A percentile compares a stretch with the other conserved stretches of the same genome.
Evolutionary conservation across 495 filamentous ascomycete species (phyloP).

Genomic region (Neurospora sp.): DNA sequence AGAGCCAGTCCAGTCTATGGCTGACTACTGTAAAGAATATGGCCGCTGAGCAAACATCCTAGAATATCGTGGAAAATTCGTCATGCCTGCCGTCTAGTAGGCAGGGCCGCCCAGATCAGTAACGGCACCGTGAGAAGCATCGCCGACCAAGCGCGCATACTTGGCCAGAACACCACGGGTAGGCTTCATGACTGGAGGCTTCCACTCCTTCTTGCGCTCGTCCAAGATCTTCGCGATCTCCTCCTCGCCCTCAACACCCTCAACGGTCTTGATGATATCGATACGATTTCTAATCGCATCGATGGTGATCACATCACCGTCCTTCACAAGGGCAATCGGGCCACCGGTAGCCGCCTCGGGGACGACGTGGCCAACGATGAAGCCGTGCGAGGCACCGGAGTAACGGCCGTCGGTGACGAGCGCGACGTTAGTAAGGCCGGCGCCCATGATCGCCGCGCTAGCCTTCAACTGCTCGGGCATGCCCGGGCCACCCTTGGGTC

Average conservation of each 20-base stretch:
- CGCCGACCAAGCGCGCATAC: slow-evolving; percentile 59
- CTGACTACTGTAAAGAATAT: no score
- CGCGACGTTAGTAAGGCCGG: slow-evolving; percentile 77
- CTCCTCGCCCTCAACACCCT: slow-evolving; percentile 1
- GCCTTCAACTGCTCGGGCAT: slow-evolving; percentile 98
- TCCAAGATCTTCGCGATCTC: slow-evolving; percentile 56
- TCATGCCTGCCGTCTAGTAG: no score
- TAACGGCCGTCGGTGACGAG: slow-evolving; percentile 93
- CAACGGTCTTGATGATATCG: slow-evolving; percentile 45
- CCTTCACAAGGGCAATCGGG: slow-evolving; percentile 67
- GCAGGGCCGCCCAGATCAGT: slow-evolving; percentile 27
- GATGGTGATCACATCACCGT: slow-evolving; percentile 83
- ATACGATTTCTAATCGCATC: slow-evolving; percentile 72
- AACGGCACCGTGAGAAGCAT: slow-evolving; percentile 46
- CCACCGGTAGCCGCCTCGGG: slow-evolving; percentile 81
- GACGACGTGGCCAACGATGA: slow-evolving; percentile 91
- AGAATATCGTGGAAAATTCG: no score
- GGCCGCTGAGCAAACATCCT: no score
- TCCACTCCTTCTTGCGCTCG: slow-evolving; percentile 60
- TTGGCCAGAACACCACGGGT: slow-evolving; percentile 84
- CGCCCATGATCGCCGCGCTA: slow-evolving; percentile 85
- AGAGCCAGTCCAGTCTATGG: no score
- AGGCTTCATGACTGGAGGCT: slow-evolving; percentile 59
- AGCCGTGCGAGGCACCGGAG: slow-evolving; percentile 82
- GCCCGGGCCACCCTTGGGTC: slow-evolving; percentile 87